phyloP scores from a whole-genome alignment of 768 basidiomycete species.

The Tubosaeta brunneosetosa region DNA sequence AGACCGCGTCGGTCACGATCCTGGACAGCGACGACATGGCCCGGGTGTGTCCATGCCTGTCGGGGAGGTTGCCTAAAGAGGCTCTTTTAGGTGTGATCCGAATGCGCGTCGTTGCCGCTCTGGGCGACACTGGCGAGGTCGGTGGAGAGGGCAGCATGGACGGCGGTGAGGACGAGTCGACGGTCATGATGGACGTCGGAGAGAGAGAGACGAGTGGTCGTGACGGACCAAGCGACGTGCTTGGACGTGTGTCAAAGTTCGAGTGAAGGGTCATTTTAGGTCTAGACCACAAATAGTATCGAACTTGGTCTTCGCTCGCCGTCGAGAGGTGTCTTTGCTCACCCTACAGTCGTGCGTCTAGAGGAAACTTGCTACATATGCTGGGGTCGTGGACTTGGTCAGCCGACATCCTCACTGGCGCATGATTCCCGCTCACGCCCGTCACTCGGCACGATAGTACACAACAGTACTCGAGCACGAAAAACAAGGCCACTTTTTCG shows the following conservation, averaged over 20 bases:
- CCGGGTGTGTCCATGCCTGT: not conserved
- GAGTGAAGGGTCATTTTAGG: no score
- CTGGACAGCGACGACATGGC: conserved; percentile 6
- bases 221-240: not conserved
- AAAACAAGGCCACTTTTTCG: no score
- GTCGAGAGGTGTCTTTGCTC: no score
- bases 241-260: not conserved
- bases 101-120: conserved; percentile 6
- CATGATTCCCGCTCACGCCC: no score
- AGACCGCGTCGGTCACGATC: not conserved
- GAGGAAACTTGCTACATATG: no score
- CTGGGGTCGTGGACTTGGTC: no score
- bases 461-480: no score
- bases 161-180: not conserved
- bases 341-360: no score
- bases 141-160: conserved; percentile 15
- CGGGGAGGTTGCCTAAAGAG: not conserved
- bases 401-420: no score
- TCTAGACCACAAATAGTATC: no score
- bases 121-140: conserved; percentile 15
- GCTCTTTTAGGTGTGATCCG: conserved; percentile 13
- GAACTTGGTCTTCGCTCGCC: no score
- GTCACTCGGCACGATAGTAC: no score
- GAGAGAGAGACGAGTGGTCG: not conserved
- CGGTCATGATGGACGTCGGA: not conserved